Evolutionary conservation across 140 eudicot species (phyloP), one percentile per base, ranked within the genome.

Genomic region (Erigeron philadelphicus): DNA sequence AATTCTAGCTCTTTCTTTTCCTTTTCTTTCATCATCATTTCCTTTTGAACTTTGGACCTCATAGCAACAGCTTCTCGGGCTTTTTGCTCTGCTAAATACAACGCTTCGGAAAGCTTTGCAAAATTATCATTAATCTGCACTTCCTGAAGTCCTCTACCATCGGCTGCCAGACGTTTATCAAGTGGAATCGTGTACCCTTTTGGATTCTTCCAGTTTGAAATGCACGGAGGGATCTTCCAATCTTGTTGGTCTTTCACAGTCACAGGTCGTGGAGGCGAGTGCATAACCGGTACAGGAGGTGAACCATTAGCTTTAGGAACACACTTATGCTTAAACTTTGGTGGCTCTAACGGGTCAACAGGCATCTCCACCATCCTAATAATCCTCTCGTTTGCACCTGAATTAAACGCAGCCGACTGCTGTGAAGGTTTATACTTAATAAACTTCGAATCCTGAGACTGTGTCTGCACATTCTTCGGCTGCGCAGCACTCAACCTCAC

Each of bases 291-390:
- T 3, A 86, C 96, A 13, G 96, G 97, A 8, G 95, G 97, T 1
- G 95, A 91, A 23, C 97, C 97, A n/a, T 83, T 79, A n/a, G 95
- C 96, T 75, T 81, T 91, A 0, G 95, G 97, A 47, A 91, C 95
- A 40, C 95, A 68, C 86, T 91, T 91, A 72, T 91, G 95, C 71
- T 91, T 91, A 35, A 88, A 88, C 87, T 91, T 92, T 0, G 96
- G 95, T 6, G 98, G 98, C 71, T 92, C 96, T 48, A 92, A 23
- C 6, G 98, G 98, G 68, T 92, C 96, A 42, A 86, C 95, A 0
- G 90, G 96, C 92, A 86, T 92, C 77, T 92, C 98, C 73, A 86
- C 90, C 96, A 92, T 84, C 46, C 92, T 78, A 50, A 92, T 88
- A 8, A 86, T 84, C 55, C 96, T 86, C 80, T 83, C 96, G 70